Percentiles rank a stretch among this genome's conserved stretches.
Evolutionary conservation across 164 flowering plant genomes (phyloP).

Genomic region (Protea cynaroides): DNA sequence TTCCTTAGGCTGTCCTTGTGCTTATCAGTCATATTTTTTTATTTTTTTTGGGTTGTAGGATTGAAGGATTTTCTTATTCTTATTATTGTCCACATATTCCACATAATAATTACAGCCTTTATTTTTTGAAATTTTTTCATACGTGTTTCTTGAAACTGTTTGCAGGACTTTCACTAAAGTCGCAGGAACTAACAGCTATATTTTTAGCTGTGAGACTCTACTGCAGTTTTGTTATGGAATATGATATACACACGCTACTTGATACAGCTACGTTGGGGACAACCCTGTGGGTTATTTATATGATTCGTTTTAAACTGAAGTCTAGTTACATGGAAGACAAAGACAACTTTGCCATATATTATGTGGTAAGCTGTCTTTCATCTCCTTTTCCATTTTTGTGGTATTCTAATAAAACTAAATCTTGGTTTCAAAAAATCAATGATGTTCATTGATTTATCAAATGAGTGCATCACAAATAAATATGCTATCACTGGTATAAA

Average conservation of each 20-base stretch:
- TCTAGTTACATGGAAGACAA: slow-evolving; percentile 32
- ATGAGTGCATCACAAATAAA: too few species aligned
- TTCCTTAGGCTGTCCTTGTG: too few species aligned
- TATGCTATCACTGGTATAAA: too few species aligned
- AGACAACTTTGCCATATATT: slow-evolving; percentile 29
- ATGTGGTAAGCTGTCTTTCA: slow-evolving; percentile 20
- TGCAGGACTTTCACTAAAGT: slow-evolving; percentile 22
- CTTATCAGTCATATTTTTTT: too few species aligned
- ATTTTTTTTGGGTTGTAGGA: background rate
- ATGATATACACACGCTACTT: slow-evolving; percentile 33
- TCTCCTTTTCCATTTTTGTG: background rate
- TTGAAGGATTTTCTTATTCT: background rate
- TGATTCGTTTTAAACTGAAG: slow-evolving; percentile 27
- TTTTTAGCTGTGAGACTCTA: slow-evolving; percentile 22
- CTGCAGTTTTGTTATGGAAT: slow-evolving; percentile 36
- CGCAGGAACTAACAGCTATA: slow-evolving; percentile 21
- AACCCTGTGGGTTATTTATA: slow-evolving; percentile 35
- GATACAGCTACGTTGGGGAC: slow-evolving; percentile 29
- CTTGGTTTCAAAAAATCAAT: background rate
- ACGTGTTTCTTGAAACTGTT: background rate
- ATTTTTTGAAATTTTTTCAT: background rate
- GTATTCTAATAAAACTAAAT: background rate
- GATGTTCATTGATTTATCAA: too few species aligned
- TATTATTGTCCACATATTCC: too few species aligned
- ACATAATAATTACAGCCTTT: background rate